Evolutionary conservation across 352 stramenopile genomes (phyloP).

Genomic region (Pythium dissimile): DNA sequence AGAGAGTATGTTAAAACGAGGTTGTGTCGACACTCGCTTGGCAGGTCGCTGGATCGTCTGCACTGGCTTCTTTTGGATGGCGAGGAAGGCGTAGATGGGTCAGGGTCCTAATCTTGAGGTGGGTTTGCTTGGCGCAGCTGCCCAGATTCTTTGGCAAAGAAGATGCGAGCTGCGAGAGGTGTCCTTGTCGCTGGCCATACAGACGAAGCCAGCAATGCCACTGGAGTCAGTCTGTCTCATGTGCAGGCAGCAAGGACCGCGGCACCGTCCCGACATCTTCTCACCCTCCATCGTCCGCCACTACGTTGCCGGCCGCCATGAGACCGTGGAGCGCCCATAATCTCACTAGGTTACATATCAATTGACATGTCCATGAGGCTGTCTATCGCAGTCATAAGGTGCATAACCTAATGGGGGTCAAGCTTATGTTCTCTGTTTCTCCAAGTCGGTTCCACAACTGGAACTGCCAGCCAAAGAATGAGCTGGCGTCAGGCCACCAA

Average conservation of each 20-base stretch:
- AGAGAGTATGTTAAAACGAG: neutral
- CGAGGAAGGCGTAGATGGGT: neutral
- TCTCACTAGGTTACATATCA: no score
- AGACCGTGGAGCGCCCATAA: no score
- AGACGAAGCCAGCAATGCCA: neutral
- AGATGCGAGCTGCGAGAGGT: conserved; percentile 1
- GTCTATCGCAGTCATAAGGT: no score
- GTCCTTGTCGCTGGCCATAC: neutral
- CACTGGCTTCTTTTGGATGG: conserved; percentile 24
- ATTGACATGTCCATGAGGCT: neutral
- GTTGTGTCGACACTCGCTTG: conserved; percentile 4
- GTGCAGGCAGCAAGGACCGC: no score
- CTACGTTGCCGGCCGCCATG: neutral
- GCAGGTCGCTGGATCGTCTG: conserved; percentile 21
- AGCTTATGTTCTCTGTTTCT: neutral
- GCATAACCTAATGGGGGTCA: conserved; percentile 3
- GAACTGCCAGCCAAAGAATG: neutral
- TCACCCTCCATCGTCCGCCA: neutral
- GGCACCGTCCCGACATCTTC: no score
- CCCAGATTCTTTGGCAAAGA: no score
- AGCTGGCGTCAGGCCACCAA: conserved; percentile 6
- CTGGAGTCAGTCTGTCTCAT: conserved; percentile 17
- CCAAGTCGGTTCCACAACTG: neutral
- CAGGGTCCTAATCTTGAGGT: neutral
- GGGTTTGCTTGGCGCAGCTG: conserved; percentile 15